Base-by-base conservation (phyloP, 2,329 filamentous ascomycete genomes). In the Alternaria panax region DNA sequence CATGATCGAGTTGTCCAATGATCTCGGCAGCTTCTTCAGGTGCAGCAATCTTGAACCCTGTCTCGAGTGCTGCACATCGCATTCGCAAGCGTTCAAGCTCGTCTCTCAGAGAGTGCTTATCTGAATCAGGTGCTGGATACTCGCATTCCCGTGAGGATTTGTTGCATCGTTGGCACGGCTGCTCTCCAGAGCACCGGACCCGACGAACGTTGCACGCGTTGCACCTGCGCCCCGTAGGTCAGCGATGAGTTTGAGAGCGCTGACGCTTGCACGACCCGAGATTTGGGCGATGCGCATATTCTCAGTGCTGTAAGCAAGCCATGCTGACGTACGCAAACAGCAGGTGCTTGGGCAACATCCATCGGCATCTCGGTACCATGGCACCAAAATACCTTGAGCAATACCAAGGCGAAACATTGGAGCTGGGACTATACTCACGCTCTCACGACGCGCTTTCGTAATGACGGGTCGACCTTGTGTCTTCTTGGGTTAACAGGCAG, bases 201-300 rank as follows among this genome's bases (percentile, higher is more conserved):
- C 71, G 71, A 20, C 67, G 64, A 25, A 69, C 58, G 45, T 73
- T 72, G 40, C 71, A 73, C 32, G 62, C 63, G 48, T 73, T 71
- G 55, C 71, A 73, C 54, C 71, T 73, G 20, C 18, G 8, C 38
- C 8, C 20, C 14, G 30, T n/a, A 34, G 14, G 63, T 67, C 41
- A 66, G 54, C 34, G n/a, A 28, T 24, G 24, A 12, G 45, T 16
- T 16, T 7, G 8, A 47, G 24, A 5, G 38, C 22, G 11, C 11
- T 8, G 6, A 12, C 20, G 50, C 14, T 53, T 14, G 7, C n/a
- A 28, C n/a, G 34, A 24, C 43, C 16, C 25, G 27, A 20, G 24
- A 38, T 24, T 14, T 28, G 43, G 24, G 32, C 11, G 28, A 42
- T 22, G 36, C 24, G 22, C 18, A 25, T 34, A 28, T 57, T 45